Base-by-base conservation (phyloP, 2,329 filamentous ascomycete species). In the Alternaria ethzedia region DNA sequence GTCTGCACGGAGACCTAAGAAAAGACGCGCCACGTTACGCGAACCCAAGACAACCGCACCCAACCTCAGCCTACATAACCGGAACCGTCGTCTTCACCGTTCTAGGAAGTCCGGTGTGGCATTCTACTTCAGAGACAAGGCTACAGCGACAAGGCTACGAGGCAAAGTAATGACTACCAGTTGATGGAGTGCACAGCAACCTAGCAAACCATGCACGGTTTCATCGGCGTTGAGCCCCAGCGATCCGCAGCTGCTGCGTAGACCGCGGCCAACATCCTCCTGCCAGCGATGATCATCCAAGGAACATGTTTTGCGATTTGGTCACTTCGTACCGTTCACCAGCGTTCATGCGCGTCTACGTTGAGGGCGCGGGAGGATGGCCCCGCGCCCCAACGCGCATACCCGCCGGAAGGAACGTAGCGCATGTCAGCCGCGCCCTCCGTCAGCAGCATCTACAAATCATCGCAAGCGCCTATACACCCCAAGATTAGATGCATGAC, bases 391-490 rank as follows among this genome's bases (percentile, higher is more conserved):
- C 43, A 55, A 58, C 52, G 50, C 60, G 54, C 43, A 52, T 52
- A 55, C 61, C 64, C 61, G 57, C 61, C 49, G 17, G 49, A 32
- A 36, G 49, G 49, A 52, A 41, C 20, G 28, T 25, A 26, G 44
- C 60, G 63, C 65, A 65, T 65, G 68, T 71, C 70, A 70, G 71
- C 70, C 54, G 57, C 60, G 62, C 68, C 64, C 61, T 47, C 64
- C 52, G 11, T 41, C 49, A 63, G 64, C 65, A 59, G 61, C 60
- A 20, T 65, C 61, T 64, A 66, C 58, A 65, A 59, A 68, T 68
- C 62, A 68, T 46, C 55, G 65, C 67, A 54, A 63, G 67, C 69
- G 67, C 64, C 62, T 67, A 64, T 59, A 61, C 28, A 50, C 52
- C 51, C 59, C 59, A 64, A 68, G 59, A 67, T 64, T 70, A 66